These are phyloP conservation scores for Suillus americanus DNA, from an alignment of 768 basidiomycete genomes.

Conservation along the genomic window DNA sequence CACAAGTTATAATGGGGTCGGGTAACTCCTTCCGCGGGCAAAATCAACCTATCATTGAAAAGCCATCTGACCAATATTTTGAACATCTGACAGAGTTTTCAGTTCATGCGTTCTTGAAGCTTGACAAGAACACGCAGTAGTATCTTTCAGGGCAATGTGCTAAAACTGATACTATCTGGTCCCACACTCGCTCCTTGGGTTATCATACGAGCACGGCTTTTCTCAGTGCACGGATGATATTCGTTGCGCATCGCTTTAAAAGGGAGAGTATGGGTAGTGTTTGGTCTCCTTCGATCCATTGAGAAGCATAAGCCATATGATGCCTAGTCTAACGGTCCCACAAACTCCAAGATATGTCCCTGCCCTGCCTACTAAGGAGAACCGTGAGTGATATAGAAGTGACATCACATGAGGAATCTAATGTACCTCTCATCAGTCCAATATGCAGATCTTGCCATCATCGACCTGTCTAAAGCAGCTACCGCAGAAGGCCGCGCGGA, in stretches of 20 bases:
- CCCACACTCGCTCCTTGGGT: neutral
- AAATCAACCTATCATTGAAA: neutral
- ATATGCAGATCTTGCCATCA: conserved; percentile 46
- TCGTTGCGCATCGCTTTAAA: conserved; percentile 1
- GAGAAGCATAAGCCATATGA: conserved; percentile 6
- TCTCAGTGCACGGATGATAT: neutral
- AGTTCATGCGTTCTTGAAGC: neutral
- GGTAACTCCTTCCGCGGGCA: neutral
- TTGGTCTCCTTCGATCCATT: neutral
- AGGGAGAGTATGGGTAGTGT: neutral
- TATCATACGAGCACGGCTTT: neutral
- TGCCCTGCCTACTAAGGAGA: conserved; percentile 29
- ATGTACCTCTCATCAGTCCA: conserved; percentile 34
- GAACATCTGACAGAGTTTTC: neutral
- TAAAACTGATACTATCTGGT: neutral
- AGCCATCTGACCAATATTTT: neutral
- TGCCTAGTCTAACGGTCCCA: conserved; percentile 30
- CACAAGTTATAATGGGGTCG: neutral
- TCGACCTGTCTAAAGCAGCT: conserved; percentile 43
- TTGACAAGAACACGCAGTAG: neutral
- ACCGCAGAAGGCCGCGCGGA: conserved; percentile 38
- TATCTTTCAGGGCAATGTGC: neutral
- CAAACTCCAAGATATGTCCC: conserved; percentile 33
- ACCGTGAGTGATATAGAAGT: conserved; percentile 4
- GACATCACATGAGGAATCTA: neutral